phyloP scores from a whole-genome alignment of 2,329 filamentous ascomycete species.

The Fusarium proliferatum region DNA sequence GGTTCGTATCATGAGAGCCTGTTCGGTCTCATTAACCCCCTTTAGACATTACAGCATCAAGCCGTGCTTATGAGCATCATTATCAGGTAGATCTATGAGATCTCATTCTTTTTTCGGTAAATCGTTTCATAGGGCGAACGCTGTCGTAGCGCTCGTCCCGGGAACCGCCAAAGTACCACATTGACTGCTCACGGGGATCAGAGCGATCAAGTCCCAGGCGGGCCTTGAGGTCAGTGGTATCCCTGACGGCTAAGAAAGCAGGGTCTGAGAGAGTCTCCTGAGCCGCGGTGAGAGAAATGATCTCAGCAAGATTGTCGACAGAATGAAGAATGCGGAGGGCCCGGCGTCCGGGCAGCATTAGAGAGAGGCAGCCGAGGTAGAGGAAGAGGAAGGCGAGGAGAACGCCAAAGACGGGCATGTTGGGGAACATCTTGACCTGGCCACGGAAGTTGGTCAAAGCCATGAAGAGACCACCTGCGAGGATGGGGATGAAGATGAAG shows the following conservation, averaged over 20 bases:
- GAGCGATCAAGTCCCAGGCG: constrained; percentile 68
- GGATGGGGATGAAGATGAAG: constrained; percentile 72
- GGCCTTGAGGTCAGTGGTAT: constrained; percentile 75
- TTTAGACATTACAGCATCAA: constrained; percentile 31
- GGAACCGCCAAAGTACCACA: constrained; percentile 62
- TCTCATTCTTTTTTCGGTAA: constrained; percentile 55
- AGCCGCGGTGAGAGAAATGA: constrained; percentile 81
- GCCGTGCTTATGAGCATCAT: constrained; percentile 28
- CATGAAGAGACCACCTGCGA: constrained; percentile 79
- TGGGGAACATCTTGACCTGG: constrained; percentile 74
- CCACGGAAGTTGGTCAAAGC: constrained; percentile 68
- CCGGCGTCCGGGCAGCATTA: constrained; percentile 70
- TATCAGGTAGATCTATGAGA: constrained; percentile 44
- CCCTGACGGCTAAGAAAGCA: constrained; percentile 75
- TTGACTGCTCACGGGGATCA: constrained; percentile 59
- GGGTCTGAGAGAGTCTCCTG: constrained; percentile 78
- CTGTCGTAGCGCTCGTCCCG: constrained; percentile 56
- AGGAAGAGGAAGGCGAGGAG: constrained; percentile 78
- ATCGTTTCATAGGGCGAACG: constrained; percentile 57
- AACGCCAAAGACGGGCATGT: constrained; percentile 77
- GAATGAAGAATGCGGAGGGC: constrained; percentile 77
- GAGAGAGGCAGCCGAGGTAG: constrained; percentile 72
- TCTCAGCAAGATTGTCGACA: constrained; percentile 77
- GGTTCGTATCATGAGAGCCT: constrained; percentile 21
- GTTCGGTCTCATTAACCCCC: neutral